A percentile compares a stretch with the other conserved stretches of the same genome.
These are phyloP conservation scores for Reutealis trisperma DNA, from an alignment of 345 rosid genomes.

Conservation along the genomic window DNA sequence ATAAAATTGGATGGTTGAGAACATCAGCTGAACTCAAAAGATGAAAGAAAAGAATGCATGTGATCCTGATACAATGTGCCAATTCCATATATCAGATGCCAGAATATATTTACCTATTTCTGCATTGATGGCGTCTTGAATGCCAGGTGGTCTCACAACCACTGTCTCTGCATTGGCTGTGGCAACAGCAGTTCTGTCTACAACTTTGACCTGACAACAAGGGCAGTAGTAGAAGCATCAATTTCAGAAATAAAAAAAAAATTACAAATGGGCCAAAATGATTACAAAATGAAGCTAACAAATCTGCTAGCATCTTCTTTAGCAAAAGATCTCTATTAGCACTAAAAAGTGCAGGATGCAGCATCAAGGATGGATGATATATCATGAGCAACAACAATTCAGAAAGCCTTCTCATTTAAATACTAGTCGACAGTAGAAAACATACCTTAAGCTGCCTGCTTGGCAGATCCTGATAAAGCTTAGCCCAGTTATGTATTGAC, in stretches of 20 bases:
- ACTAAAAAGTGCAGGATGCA: neutral
- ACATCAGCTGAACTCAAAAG: neutral
- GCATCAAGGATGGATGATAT: neutral
- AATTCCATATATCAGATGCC: neutral
- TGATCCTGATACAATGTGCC: neutral
- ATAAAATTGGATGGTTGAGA: neutral
- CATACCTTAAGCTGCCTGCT: slow-evolving; percentile 86
- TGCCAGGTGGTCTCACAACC: slow-evolving; percentile 73
- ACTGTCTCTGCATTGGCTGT: slow-evolving; percentile 77
- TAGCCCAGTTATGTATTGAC: slow-evolving; percentile 79
- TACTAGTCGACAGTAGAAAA: neutral
- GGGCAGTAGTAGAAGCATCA: slow-evolving; percentile 7
- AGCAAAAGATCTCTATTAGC: neutral
- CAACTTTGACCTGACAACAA: slow-evolving; percentile 66
- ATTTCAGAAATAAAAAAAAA: neutral
- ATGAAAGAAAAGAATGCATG: neutral
- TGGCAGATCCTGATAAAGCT: slow-evolving; percentile 82
- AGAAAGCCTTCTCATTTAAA: neutral
- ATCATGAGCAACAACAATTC: neutral
- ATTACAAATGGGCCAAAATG: neutral
- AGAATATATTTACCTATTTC: slow-evolving; percentile 52
- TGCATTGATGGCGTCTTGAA: slow-evolving; percentile 83
- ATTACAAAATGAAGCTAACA: neutral
- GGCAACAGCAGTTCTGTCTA: slow-evolving; percentile 76
- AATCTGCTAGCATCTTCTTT: neutral